A percentile compares a stretch with the other conserved stretches of the same genome.
Conservation (phyloP, 2,329 filamentous ascomycete genomes). For the Talaromyces sp. region DNA sequence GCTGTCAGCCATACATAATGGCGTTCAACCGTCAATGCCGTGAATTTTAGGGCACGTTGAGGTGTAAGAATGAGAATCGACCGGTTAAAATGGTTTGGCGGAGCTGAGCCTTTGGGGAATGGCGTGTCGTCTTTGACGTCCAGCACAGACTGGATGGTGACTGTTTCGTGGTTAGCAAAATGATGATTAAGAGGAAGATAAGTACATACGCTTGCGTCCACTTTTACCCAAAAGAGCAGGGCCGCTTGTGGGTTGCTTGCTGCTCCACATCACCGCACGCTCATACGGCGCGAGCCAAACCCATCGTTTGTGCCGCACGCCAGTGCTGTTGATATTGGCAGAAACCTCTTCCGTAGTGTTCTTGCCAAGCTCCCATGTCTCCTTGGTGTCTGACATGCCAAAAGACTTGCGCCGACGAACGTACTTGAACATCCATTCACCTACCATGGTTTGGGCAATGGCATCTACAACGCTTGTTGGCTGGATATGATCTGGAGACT, state of each 20-base stretch:
- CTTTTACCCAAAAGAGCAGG: slow-evolving; percentile 88
- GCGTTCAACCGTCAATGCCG: slow-evolving; percentile 72
- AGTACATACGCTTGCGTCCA: slow-evolving; percentile 80
- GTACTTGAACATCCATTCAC: slow-evolving; percentile 59
- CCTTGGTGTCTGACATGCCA: slow-evolving; percentile 55
- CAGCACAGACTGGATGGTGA: slow-evolving; percentile 90
- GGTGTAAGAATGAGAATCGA: slow-evolving; percentile 94
- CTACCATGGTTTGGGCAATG: slow-evolving; percentile 97
- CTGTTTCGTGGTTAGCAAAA: slow-evolving; percentile 41
- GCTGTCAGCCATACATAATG: slow-evolving; percentile 95
- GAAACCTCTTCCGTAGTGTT: slow-evolving; percentile 60
- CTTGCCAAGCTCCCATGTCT: slow-evolving; percentile 47
- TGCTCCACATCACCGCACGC: slow-evolving; percentile 94
- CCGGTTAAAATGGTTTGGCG: slow-evolving; percentile 67
- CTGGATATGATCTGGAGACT: slow-evolving; percentile 57
- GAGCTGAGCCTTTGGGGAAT: slow-evolving; percentile 62
- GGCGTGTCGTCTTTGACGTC: slow-evolving; percentile 95
- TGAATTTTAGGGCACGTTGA: slow-evolving; percentile 91
- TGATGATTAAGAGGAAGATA: neutral
- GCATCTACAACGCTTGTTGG: slow-evolving; percentile 84
- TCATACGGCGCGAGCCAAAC: slow-evolving; percentile 98
- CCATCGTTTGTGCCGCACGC: slow-evolving; percentile 85
- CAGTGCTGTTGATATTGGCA: slow-evolving; percentile 61
- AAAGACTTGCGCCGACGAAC: slow-evolving; percentile 71
- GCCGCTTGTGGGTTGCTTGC: slow-evolving; percentile 87